Percentiles rank a stretch among this genome's conserved stretches.
Conservation (phyloP, 2,329 filamentous ascomycete genomes). For the Nemania diffusa region DNA sequence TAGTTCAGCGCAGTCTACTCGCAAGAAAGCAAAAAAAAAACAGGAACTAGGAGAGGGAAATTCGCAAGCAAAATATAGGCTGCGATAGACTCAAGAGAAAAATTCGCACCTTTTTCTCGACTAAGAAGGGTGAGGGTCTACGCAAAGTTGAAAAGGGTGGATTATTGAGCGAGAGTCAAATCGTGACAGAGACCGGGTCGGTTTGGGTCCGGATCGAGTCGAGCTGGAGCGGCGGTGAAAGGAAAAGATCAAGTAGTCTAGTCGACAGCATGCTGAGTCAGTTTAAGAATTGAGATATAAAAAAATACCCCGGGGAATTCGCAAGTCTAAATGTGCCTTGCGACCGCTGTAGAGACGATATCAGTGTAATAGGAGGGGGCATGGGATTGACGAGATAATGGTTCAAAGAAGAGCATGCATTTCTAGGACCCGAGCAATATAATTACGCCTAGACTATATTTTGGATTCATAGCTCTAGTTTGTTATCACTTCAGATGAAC, state of each 20-base stretch:
- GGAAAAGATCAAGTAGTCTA: conserved; percentile 25
- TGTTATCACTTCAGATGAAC: too few relatives aligned
- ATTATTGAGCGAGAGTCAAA: conserved; percentile 20
- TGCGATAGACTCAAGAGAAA: conserved; percentile 6
- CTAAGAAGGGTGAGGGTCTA: conserved; percentile 3
- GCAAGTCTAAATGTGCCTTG: neutral
- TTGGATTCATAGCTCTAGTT: too few relatives aligned
- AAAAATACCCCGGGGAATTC: neutral
- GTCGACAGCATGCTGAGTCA: conserved; percentile 33
- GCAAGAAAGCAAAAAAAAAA: conserved; percentile 6
- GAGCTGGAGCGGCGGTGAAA: conserved; percentile 19
- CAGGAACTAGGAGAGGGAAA: neutral
- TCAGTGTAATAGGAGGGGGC: too few relatives aligned
- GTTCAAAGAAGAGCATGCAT: too few relatives aligned
- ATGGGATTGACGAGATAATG: too few relatives aligned
- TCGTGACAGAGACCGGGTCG: conserved; percentile 21
- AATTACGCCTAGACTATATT: too few relatives aligned
- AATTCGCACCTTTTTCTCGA: neutral
- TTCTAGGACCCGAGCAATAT: too few relatives aligned
- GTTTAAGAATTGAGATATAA: conserved; percentile 28
- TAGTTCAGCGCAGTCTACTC: conserved; percentile 15
- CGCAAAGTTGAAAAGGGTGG: conserved; percentile 17
- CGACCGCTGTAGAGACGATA: neutral
- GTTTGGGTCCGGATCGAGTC: conserved; percentile 16
- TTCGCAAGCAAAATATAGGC: conserved; percentile 1